Conservation (phyloP, 768 basidiomycete genomes). For the Trametes gibbosa region DNA sequence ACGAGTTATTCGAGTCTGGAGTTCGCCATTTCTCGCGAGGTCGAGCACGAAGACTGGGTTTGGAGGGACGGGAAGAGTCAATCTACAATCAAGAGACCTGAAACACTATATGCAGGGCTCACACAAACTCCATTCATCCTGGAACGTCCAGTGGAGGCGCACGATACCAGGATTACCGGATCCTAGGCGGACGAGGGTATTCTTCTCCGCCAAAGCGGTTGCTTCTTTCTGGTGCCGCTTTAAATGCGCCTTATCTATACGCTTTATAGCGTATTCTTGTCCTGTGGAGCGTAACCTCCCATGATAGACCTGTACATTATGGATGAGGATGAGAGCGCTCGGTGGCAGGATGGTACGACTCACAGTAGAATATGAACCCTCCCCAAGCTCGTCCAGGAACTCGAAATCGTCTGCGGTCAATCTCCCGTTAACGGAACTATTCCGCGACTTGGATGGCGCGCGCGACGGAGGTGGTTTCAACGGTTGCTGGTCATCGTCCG, state of each 20-base stretch:
- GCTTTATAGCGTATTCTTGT: constrained; percentile 73
- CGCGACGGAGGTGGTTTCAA: constrained; percentile 27
- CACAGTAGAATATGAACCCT: constrained; percentile 82
- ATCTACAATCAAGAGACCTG: background rate
- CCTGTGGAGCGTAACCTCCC: constrained; percentile 53
- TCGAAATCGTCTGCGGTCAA: constrained; percentile 61
- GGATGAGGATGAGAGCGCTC: background rate
- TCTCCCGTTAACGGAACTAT: constrained; percentile 45
- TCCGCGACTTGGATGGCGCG: constrained; percentile 39
- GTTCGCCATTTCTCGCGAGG: constrained; percentile 72
- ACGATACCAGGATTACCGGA: constrained; percentile 80
- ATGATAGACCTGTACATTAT: constrained; percentile 48
- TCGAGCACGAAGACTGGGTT: constrained; percentile 73
- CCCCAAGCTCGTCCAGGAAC: constrained; percentile 71
- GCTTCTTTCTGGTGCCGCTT: constrained; percentile 74
- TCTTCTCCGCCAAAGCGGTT: constrained; percentile 79
- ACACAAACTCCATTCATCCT: constrained; percentile 84
- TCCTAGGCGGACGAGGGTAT: constrained; percentile 62
- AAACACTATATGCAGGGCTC: constrained; percentile 32
- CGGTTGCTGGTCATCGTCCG: constrained; percentile 28
- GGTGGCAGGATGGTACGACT: constrained; percentile 27
- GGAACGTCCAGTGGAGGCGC: constrained; percentile 79
- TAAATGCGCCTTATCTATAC: constrained; percentile 82
- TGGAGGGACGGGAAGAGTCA: constrained; percentile 5
- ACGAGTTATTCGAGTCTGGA: constrained; percentile 66